phyloP scores from a whole-genome alignment of 2,329 filamentous ascomycete genomes.

The Hypoxylon sp. region DNA sequence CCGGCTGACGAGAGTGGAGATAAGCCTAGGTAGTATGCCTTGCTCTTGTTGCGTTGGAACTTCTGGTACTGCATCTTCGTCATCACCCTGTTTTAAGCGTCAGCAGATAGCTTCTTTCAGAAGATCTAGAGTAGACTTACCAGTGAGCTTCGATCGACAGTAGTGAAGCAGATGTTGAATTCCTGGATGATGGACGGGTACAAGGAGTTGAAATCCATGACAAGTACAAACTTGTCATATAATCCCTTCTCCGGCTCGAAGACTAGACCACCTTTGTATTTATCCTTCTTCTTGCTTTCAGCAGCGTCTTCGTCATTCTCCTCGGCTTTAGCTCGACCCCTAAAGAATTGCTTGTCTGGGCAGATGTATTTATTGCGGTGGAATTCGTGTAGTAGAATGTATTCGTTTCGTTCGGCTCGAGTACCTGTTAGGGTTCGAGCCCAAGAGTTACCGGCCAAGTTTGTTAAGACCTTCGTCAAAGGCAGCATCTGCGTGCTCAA shows the following conservation, averaged over 20 bases:
- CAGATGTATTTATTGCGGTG: constrained; percentile 97
- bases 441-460: constrained; percentile 98
- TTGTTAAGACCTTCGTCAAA: constrained; percentile 94
- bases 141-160: constrained; percentile 81
- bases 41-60: constrained; percentile 82
- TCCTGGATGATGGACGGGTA: constrained; percentile 99
- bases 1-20: constrained; percentile 89
- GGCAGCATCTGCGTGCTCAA: constrained; percentile 92
- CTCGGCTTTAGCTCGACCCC: constrained; percentile 77
- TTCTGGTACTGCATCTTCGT: constrained; percentile 90
- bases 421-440: constrained; percentile 95
- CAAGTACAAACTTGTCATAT: constrained; percentile 97
- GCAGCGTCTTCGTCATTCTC: constrained; percentile 77
- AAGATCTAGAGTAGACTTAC: constrained; percentile 63
- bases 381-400: constrained; percentile 98
- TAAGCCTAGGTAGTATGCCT: constrained; percentile 90
- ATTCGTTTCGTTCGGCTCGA: constrained; percentile 96
- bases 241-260: constrained; percentile 98
- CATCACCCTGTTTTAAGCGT: constrained; percentile 68
- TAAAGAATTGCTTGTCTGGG: constrained; percentile 91
- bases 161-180: constrained; percentile 99
- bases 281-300: constrained; percentile 96
- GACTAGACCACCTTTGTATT: constrained; percentile 97
- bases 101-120: constrained; percentile 43
- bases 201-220: constrained; percentile 99